phyloP scores from a whole-genome alignment of 1,139 yeast species.

The Pichia sp. region DNA sequence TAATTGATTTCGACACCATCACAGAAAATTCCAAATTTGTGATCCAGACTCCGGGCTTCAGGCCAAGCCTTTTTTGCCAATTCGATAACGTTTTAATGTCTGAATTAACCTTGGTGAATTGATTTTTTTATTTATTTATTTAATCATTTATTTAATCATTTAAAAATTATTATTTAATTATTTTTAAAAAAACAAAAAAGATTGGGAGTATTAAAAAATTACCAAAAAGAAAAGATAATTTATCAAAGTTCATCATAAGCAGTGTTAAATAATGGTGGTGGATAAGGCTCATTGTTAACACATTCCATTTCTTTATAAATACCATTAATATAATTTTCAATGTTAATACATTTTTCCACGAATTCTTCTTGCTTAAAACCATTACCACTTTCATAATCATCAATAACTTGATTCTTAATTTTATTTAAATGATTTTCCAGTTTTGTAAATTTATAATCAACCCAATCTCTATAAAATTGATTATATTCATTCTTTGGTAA shows the following conservation, averaged over 20 bases:
- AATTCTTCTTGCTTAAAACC: constrained; percentile 24
- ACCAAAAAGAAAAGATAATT: background rate
- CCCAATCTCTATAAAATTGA: constrained; percentile 33
- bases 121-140: too few species aligned
- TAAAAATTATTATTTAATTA: too few species aligned
- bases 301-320: constrained; percentile 29
- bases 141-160: too few species aligned
- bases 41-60: too few species aligned
- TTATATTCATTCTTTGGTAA: constrained; percentile 31
- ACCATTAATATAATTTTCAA: constrained; percentile 25
- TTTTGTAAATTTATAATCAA: constrained; percentile 32
- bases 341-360: constrained; percentile 22
- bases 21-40: too few species aligned
- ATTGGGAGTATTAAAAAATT: background rate
- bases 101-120: too few species aligned
- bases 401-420: constrained; percentile 24
- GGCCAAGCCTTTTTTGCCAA: too few species aligned
- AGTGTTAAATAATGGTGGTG: constrained; percentile 24
- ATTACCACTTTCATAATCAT: constrained; percentile 18
- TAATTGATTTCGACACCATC: too few species aligned
- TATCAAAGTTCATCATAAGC: constrained; percentile 20
- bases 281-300: constrained; percentile 27
- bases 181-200: background rate
- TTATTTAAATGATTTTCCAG: constrained; percentile 32
- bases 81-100: too few species aligned